Evolutionary conservation across 768 basidiomycete species (phyloP), one percentile per base, ranked within the genome.

Genomic region (Dendrothele bispora): DNA sequence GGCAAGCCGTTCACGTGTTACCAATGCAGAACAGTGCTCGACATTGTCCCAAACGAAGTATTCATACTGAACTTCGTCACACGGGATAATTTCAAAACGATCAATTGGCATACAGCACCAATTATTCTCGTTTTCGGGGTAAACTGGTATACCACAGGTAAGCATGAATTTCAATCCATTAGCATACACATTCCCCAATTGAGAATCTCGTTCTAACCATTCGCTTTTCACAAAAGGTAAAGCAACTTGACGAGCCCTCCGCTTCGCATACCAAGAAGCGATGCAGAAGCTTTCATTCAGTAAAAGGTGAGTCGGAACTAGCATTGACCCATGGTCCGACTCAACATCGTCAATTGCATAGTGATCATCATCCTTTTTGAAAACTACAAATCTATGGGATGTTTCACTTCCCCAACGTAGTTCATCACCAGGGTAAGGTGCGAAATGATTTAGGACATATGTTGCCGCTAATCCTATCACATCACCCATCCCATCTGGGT

Each of bases 381-480:
- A 43, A 43, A 10, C 30, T 10, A 10, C 30, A 32, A 32, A 32
- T n/a, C 42, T 7, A 20, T 43, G 20, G 6, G 42, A 27, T 6
- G 25, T 28, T 43, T 27, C 26, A 10, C 21, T 17, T 18, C 42
- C 42, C 42, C 42, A 43, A 5, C 26, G 18, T 20, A 8, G 10
- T 20, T 29, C 42, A 43, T 43, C 42, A 14, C 42, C 42, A 10
- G 42, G 42, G 20, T 43, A 43, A 10, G 42, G 42, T 43, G 25
- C 26, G 18, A 28, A 17, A 29, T 43, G 25, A 12, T 43, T 27
- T 7, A 43, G 42, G 10, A 20, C 28, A 30, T 28, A 43, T 43
- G 5, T n/a, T 10, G 42, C 42, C 8, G 26, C 42, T 12, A 7
- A 28, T 5, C 26, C 12, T 6, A 27, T n/a, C 28, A 10, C 7